Percentiles rank a stretch among this genome's conserved stretches.
Conservation (phyloP, 1,139 yeast genomes). For the Nakaseomyces sp. region DNA sequence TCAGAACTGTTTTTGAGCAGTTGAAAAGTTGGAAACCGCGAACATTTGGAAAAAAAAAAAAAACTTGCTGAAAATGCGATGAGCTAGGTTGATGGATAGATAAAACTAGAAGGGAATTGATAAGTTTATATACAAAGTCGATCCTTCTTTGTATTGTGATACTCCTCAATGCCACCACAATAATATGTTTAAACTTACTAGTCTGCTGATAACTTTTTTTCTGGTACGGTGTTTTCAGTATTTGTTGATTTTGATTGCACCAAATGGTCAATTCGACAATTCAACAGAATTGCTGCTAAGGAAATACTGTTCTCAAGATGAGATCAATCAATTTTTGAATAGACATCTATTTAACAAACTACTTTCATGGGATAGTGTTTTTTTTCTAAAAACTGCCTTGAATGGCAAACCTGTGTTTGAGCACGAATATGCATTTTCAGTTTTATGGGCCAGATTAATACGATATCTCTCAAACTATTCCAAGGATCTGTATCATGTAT, state of each 20-base stretch:
- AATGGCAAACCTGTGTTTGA: constrained; percentile 50
- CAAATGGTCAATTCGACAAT: constrained; percentile 41
- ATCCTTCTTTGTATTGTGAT: too few relatives aligned
- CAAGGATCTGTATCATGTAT: constrained; percentile 35
- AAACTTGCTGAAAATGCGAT: too few relatives aligned
- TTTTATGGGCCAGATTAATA: constrained; percentile 59
- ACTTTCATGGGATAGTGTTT: constrained; percentile 81
- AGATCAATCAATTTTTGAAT: constrained; percentile 14
- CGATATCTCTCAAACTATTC: constrained; percentile 12
- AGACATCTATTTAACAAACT: constrained; percentile 38
- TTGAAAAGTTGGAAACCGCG: too few relatives aligned
- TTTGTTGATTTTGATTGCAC: constrained; percentile 34
- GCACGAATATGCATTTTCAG: constrained; percentile 86
- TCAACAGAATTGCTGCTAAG: constrained; percentile 35
- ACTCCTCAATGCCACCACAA: too few relatives aligned
- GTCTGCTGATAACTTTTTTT: neutral
- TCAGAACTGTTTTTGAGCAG: too few relatives aligned
- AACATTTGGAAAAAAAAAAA: too few relatives aligned
- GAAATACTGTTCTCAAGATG: constrained; percentile 7
- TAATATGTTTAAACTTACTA: neutral
- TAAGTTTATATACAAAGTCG: too few relatives aligned
- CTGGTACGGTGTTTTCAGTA: constrained; percentile 34
- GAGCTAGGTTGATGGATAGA: too few relatives aligned
- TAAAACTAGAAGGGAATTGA: too few relatives aligned
- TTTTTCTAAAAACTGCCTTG: constrained; percentile 45